These are phyloP conservation scores for Geosmithia morbida DNA, from an alignment of 2,329 filamentous ascomycete genomes.

Conservation along the genomic window DNA sequence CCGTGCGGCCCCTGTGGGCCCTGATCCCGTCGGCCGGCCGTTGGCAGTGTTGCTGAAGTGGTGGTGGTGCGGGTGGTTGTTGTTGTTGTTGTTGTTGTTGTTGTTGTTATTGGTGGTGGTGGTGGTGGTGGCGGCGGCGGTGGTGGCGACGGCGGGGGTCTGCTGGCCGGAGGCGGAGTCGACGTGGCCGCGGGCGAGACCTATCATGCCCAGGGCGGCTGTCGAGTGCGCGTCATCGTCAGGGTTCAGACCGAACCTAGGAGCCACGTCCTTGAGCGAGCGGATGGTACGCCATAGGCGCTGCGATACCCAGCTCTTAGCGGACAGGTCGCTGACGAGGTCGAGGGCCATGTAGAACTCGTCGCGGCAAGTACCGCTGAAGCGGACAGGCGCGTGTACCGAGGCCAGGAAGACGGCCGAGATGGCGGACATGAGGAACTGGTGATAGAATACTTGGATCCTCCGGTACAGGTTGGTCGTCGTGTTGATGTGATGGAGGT, in stretches of 20 bases:
- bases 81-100: neutral
- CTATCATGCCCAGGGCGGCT: constrained; percentile 40
- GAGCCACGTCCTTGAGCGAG: constrained; percentile 57
- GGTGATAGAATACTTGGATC: constrained; percentile 66
- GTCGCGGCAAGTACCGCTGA: constrained; percentile 52
- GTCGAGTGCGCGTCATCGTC: constrained; percentile 34
- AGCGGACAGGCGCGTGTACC: constrained; percentile 58
- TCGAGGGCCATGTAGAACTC: constrained; percentile 72
- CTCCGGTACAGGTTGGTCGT: constrained; percentile 57
- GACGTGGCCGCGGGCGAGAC: constrained; percentile 27
- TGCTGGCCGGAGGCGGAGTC: constrained; percentile 8
- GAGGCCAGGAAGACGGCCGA: constrained; percentile 65
- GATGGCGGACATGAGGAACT: constrained; percentile 62
- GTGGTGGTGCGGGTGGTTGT: neutral
- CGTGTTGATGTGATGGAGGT: constrained; percentile 55
- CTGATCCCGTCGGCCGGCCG: constrained; percentile 4
- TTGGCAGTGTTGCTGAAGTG: constrained; percentile 2
- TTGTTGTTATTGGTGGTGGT: neutral
- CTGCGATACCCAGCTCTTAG: constrained; percentile 57
- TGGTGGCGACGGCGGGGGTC: constrained; percentile 9
- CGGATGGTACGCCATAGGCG: constrained; percentile 60
- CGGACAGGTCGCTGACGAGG: constrained; percentile 57
- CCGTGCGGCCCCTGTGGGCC: neutral
- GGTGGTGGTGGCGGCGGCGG: constrained; percentile 5
- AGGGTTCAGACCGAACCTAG: constrained; percentile 45